phyloP scores from a whole-genome alignment of 257 asterid species.

The Fraxinus anomala region DNA sequence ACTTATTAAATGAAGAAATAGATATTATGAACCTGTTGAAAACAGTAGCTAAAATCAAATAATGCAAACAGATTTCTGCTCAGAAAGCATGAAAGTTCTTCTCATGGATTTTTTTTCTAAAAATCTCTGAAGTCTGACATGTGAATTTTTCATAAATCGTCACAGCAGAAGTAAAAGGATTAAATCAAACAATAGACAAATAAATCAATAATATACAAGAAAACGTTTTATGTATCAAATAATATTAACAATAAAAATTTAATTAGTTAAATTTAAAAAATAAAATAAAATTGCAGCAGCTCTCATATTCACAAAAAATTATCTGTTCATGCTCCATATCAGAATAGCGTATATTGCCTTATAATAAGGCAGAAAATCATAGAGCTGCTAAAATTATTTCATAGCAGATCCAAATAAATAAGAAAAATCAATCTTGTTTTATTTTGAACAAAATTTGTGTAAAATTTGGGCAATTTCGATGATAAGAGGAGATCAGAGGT shows the following conservation, averaged over 20 bases:
- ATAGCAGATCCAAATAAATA: not conserved
- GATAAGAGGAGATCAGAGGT: constrained; percentile 56
- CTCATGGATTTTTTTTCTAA: constrained; percentile 43
- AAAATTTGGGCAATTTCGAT: not conserved
- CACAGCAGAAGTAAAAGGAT: constrained; percentile 36
- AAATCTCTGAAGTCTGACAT: constrained; percentile 87
- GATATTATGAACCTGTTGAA: too few relatives aligned
- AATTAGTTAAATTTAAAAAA: not conserved
- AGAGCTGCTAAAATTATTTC: constrained; percentile 26
- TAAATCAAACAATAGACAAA: too few relatives aligned
- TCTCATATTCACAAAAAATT: constrained; percentile 31
- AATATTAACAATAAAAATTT: not conserved
- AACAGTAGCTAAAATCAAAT: not conserved
- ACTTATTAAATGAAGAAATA: too few relatives aligned
- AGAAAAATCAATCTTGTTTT: not conserved
- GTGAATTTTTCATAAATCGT: constrained; percentile 56
- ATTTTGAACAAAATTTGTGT: not conserved
- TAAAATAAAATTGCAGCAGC: constrained; percentile 10
- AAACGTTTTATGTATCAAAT: too few relatives aligned
- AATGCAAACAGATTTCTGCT: constrained; percentile 30
- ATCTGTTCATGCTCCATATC: constrained; percentile 38
- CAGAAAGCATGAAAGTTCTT: constrained; percentile 49
- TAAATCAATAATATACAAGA: too few relatives aligned
- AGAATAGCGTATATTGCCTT: constrained; percentile 68
- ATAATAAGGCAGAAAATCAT: constrained; percentile 40